Evolutionary conservation across 1,284 basidiomycete species (phyloP), one percentile per base, ranked within the genome.

Genomic region (Earliella scabrosa): DNA sequence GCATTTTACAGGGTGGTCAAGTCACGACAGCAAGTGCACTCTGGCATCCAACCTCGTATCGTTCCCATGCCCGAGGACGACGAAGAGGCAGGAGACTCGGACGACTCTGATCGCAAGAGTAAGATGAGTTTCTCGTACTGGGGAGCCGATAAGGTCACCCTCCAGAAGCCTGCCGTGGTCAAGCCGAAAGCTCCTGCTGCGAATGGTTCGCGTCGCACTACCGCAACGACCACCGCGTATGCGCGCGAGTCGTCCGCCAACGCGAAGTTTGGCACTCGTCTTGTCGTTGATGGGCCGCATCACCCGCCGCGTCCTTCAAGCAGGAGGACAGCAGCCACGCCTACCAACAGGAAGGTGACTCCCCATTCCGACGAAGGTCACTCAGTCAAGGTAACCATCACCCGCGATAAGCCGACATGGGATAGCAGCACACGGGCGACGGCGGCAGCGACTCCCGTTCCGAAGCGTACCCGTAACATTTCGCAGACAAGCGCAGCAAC

Each of bases 121-220:
- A 93, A 93, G 72, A 93, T 93, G 91, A 90, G 88, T 75, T 93
- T 93, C 73, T 93, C 91, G 2, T 93, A 93, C 69, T 93, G 90
- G 91, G 90, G 90, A 24, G 91, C 91, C 20, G 90, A 93, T 76
- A 91, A 91, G 72, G 82, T 93, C 64, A 93, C 91, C 1, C 83
- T 93, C 27, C 89, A 92, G 70, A 89, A 90, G 67, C 88, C 90
- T 4, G 70, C 84, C 39, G 70, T 84, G 34, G 70, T 85, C 64
- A 87, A 86, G 69, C 77, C 79, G 48, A 77, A 77, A 59, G 71
- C 70, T 40, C 63, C 68, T 21, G 41, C 70, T 9, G 72, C 71
- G 36, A 73, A 72, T 32, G 75, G 75, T 50, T 66, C 74, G 23
- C 73, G 86, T 59, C 76, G 85, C 79, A 40, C 79, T 75, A 34